Base-by-base conservation (phyloP, 1,139 yeast genomes). In the Pneumocystis jirovecii region DNA sequence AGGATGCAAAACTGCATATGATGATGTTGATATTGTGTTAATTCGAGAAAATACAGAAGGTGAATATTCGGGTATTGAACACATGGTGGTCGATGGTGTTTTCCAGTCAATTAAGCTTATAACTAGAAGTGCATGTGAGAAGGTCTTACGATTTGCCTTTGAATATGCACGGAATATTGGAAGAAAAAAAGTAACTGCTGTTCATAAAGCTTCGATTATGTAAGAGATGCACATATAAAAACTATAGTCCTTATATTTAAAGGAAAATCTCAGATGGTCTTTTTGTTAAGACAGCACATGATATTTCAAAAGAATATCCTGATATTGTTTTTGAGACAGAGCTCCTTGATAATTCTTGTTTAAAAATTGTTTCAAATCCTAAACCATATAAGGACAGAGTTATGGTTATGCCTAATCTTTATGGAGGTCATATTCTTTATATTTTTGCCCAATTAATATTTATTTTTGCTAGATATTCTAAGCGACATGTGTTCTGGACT, bases 21-120 rank as follows among this genome's bases (percentile, higher is more conserved):
- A 89, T 73, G 83, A 89, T 76, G 97, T 93, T 71, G 95, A 93
- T 80, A 87, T 96, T 70, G 97, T 93, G 64, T 83, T 93, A 75
- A 90, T 93, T 78, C 89, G 98, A 83, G 98, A 93, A 81, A 93
- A 93, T 84, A 93, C 98, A 73, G 98, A 93, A 80, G 98, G 97
- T 80, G 98, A 93, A 80, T 93, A 93, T 82, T 90, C 97, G 61
- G 98, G 98, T 79, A 91, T 93, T 72, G 98, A 93, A 82, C 98
- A 93, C 81, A 87, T 91, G 70, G 91, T 93, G 70, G 95, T 90
- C 67, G 97, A 97, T 70, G 98, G 98, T 74, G 97, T 93, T 66
- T 97, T 93, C 66, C 97, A 93, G 81, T 89, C 96, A 69, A 93
- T 93, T 80, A 93, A 93, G 81, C 85, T 93, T 78, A 93, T 93